Evolutionary conservation across 2,329 filamentous ascomycete genomes (phyloP).

Genomic region (Pseudogymnoascus sp.): DNA sequence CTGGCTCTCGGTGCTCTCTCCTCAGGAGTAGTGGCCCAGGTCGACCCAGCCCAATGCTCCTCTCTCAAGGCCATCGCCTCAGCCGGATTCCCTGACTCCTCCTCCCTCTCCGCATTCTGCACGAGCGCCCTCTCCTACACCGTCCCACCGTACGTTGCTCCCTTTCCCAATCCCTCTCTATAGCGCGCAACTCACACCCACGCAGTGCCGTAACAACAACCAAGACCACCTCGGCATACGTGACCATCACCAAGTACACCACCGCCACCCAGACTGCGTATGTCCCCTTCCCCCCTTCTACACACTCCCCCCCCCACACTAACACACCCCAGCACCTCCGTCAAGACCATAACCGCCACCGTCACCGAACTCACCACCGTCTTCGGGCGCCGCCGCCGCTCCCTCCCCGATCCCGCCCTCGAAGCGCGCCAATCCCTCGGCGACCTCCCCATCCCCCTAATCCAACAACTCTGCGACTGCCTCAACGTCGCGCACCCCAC

Average conservation of each 20-base stretch:
- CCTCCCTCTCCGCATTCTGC: not conserved
- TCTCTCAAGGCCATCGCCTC: not conserved
- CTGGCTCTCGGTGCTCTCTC: not conserved
- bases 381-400: not conserved
- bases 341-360: not conserved
- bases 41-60: not conserved
- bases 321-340: not conserved
- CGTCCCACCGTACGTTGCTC: not conserved
- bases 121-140: constrained; percentile 3
- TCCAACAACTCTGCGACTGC: not conserved
- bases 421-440: not conserved
- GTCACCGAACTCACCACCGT: not conserved
- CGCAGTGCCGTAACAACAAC: not conserved
- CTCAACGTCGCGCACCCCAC: not conserved
- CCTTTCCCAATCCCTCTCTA: not conserved
- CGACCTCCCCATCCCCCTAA: not conserved
- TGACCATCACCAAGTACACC: not conserved
- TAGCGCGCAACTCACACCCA: not conserved
- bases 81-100: not conserved
- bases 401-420: not conserved
- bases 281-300: not conserved
- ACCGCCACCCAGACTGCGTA: not conserved
- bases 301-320: not conserved
- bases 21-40: not conserved
- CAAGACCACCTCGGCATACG: not conserved